Conservation (phyloP, 2,329 filamentous ascomycete species). For the Acephala macrosclerotiorum region DNA sequence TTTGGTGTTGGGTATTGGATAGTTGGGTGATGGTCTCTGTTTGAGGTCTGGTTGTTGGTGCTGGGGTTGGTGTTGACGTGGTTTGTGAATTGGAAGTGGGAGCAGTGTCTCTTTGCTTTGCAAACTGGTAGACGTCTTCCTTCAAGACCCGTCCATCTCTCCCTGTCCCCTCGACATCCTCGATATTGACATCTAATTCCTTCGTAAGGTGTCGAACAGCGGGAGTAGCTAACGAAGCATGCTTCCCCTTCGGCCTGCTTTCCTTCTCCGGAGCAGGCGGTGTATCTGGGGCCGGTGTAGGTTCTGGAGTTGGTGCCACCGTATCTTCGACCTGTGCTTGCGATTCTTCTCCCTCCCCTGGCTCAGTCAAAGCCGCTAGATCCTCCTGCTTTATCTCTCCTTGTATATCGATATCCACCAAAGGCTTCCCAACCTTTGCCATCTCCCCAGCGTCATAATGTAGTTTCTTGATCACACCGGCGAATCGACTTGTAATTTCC, state of each 20-base stretch:
- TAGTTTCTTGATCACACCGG: constrained; percentile 94
- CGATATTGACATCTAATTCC: constrained; percentile 79
- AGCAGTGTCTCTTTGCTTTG: constrained; percentile 59
- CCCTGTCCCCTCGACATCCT: constrained; percentile 82
- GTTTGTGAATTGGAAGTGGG: constrained; percentile 29
- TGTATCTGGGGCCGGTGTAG: constrained; percentile 4
- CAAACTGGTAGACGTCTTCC: constrained; percentile 83
- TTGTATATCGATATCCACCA: constrained; percentile 94
- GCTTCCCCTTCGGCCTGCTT: constrained; percentile 56
- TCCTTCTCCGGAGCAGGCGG: constrained; percentile 12
- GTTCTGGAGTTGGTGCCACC: constrained; percentile 7
- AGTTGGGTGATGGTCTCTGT: constrained; percentile 74
- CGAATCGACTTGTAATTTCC: constrained; percentile 94
- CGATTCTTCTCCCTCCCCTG: constrained; percentile 34
- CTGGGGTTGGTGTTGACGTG: constrained; percentile 27
- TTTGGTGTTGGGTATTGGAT: constrained; percentile 83
- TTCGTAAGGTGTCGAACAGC: constrained; percentile 90
- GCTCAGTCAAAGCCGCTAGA: constrained; percentile 49
- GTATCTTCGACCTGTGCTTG: constrained; percentile 25
- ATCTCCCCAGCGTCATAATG: constrained; percentile 97
- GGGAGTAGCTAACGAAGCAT: constrained; percentile 83
- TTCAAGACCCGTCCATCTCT: constrained; percentile 92
- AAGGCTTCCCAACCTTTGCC: constrained; percentile 91
- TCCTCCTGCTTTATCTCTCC: constrained; percentile 74
- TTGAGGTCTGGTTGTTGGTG: constrained; percentile 50